Conservation (phyloP, 2,329 filamentous ascomycete genomes). For the Cytospora paraplurivora region DNA sequence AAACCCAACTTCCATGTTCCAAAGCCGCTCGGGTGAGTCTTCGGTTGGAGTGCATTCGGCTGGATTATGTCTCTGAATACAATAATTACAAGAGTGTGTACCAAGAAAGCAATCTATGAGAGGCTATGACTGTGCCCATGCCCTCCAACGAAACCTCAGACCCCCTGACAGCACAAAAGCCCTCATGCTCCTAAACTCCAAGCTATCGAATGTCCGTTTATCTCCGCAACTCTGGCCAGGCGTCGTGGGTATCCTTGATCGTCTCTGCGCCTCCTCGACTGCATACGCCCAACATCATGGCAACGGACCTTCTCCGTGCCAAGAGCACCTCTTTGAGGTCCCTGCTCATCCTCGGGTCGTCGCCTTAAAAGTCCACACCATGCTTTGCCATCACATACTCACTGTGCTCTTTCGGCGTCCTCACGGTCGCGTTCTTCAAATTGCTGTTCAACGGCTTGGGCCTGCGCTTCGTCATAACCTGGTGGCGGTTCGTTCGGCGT, state of each 20-base stretch:
- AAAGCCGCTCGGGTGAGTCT: background rate
- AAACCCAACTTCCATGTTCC: background rate
- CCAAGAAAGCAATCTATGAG: background rate
- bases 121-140: background rate
- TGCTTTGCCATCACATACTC: slow-evolving; percentile 23
- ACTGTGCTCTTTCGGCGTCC: slow-evolving; percentile 64
- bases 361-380: background rate
- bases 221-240: slow-evolving; percentile 5
- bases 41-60: background rate
- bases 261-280: background rate
- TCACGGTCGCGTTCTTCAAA: slow-evolving; percentile 73
- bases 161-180: slow-evolving; percentile 1
- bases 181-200: slow-evolving; percentile 20
- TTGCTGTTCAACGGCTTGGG: slow-evolving; percentile 60
- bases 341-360: background rate
- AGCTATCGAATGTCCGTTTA: slow-evolving; percentile 14
- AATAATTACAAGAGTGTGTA: background rate
- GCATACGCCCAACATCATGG: background rate
- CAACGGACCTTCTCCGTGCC: background rate
- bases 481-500: slow-evolving; percentile 78
- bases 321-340: background rate
- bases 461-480: slow-evolving; percentile 88
- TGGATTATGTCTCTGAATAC: background rate
- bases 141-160: background rate
- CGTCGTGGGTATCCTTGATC: slow-evolving; percentile 15